These are phyloP conservation scores for Aspergillus puulaauensis DNA, from an alignment of 2,329 filamentous ascomycete species.

Conservation along the genomic window DNA sequence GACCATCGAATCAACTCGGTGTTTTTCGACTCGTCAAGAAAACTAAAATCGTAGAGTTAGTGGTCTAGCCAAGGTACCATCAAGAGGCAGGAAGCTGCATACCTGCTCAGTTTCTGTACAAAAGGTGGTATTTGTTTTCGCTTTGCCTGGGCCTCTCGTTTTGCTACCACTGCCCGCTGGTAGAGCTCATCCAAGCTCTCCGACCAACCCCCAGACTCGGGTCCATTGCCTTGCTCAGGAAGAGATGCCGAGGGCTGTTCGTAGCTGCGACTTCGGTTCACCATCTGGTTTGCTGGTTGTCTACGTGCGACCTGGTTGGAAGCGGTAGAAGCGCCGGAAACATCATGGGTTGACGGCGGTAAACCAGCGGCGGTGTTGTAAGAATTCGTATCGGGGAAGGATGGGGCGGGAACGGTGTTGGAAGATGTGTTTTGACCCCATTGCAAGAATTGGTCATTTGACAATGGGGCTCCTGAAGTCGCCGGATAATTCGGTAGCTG, in stretches of 20 bases:
- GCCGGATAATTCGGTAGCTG: constrained; percentile 49
- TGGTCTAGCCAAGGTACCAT: background rate
- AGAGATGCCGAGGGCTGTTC: constrained; percentile 34
- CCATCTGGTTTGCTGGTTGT: constrained; percentile 38
- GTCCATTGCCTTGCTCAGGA: constrained; percentile 27
- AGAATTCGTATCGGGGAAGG: constrained; percentile 43
- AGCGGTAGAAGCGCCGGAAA: constrained; percentile 46
- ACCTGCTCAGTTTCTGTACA: constrained; percentile 98
- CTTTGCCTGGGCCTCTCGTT: constrained; percentile 84
- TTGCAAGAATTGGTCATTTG: constrained; percentile 55
- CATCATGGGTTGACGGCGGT: constrained; percentile 54
- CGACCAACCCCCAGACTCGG: constrained; percentile 42
- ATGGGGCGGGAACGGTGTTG: constrained; percentile 25
- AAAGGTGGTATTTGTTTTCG: constrained; percentile 96
- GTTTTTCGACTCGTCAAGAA: constrained; percentile 89
- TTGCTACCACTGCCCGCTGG: constrained; percentile 74
- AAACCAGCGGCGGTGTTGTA: constrained; percentile 29
- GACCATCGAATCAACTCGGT: constrained; percentile 97
- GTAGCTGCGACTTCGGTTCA: constrained; percentile 38
- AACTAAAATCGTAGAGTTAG: constrained; percentile 56
- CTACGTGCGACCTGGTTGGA: constrained; percentile 45
- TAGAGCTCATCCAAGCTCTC: constrained; percentile 78
- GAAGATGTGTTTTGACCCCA: constrained; percentile 51
- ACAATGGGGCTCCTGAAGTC: constrained; percentile 45
- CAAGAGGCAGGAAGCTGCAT: constrained; percentile 33